These are phyloP conservation scores for Emydomyces testavorans DNA, from an alignment of 2,329 filamentous ascomycete genomes.

Conservation along the genomic window DNA sequence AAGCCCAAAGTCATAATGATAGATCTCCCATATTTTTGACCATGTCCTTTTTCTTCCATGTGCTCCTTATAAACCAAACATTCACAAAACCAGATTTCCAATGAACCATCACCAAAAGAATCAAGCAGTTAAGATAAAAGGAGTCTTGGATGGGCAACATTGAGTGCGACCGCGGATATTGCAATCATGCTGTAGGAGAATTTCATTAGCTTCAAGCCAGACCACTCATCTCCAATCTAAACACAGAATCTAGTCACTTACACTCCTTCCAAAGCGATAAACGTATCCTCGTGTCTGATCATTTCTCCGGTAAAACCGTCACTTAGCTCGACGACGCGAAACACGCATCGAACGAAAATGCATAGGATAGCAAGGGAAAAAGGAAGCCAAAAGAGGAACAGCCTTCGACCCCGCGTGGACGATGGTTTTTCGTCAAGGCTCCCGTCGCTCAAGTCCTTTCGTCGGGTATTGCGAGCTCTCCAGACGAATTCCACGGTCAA, in stretches of 20 bases:
- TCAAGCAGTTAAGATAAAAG: slow-evolving; percentile 1
- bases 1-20: too few relatives aligned
- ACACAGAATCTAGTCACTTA: slow-evolving; percentile 7
- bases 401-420: not conserved
- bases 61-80: too few relatives aligned
- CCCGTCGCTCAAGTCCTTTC: not conserved
- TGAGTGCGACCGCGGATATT: slow-evolving; percentile 11
- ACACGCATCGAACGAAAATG: slow-evolving; percentile 54
- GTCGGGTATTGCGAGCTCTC: slow-evolving; percentile 11
- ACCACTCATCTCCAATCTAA: not conserved
- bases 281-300: slow-evolving; percentile 45
- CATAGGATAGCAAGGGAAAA: slow-evolving; percentile 48
- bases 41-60: too few relatives aligned
- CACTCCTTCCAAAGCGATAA: slow-evolving; percentile 47
- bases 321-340: slow-evolving; percentile 54
- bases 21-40: too few relatives aligned
- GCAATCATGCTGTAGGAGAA: slow-evolving; percentile 13
- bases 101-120: not conserved
- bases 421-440: not conserved
- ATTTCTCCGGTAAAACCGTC: slow-evolving; percentile 51
- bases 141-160: slow-evolving; percentile 12
- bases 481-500: slow-evolving; percentile 23
- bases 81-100: too few relatives aligned
- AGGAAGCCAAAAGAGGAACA: slow-evolving; percentile 40
- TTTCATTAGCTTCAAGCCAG: not conserved